Base-by-base conservation (phyloP, 208 protist genomes). In the Trypanosoma mega region DNA sequence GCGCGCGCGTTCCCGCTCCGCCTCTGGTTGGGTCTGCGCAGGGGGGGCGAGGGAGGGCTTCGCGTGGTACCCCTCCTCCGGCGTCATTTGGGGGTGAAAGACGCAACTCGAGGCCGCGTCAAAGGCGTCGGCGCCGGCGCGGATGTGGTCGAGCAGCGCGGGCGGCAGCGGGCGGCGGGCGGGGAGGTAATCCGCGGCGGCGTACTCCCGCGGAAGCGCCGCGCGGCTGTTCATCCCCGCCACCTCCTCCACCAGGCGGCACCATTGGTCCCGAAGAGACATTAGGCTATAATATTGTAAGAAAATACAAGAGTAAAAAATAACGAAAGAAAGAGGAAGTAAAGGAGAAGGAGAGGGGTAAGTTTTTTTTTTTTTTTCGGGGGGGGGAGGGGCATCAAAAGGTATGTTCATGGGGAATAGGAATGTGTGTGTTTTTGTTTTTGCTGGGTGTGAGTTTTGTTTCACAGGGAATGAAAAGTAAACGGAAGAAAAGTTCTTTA, bases 21-120 rank as follows among this genome's bases (percentile, higher is more conserved):
- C 18, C 30, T 14, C 9, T 50, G 6, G 9, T 14, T 30, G 6
- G 31, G 24, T 34, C 43, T 11, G 29, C 20, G 16, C 43, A 11
- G 7, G 30, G 23, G 7, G 48, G 18, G 24, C 21, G 39, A 53
- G 29, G n/a, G 31, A 21, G 6, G 50, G 58, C 3, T 47, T 46
- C 2, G 56, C 61, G 51, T 83, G 80, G 47, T 63, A 84, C 14
- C 78, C 69, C 72, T 93, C 87, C 50, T 82, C 74, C 18, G 72
- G n/a, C 4, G 74, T 85, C 61, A 88, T 82, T 46, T 91, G 87
- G 14, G 67, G 50, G 14, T 71, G 51, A 61, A 85, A 93, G 3
- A 77, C 44, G 1, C 34, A 57, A 44, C 56, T 52, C 20, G 81
- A 52, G 9, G 55, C 58, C 37, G 63, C 65, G n/a, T 74, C 69